Conservation (phyloP, 305 asterid species). For the Plantago rigida region DNA sequence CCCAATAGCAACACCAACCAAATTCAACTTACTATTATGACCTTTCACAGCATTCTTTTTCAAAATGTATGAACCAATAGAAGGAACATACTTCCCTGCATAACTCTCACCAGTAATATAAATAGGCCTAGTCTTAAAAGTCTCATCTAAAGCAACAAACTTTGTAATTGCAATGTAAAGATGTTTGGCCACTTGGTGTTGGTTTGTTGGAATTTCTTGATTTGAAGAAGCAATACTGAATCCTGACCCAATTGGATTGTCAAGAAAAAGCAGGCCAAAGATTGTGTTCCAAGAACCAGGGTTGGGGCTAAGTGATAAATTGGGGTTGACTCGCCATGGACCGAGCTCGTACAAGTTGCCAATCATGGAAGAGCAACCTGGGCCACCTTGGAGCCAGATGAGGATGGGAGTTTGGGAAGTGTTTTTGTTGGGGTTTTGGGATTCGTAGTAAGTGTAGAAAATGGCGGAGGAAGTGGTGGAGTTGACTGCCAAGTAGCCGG, state of each 20-base stretch:
- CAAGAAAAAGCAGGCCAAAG: conserved; percentile 65
- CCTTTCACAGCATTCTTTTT: conserved; percentile 28
- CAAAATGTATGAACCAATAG: conserved; percentile 38
- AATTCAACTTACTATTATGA: conserved; percentile 16
- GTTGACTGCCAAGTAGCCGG: conserved; percentile 71
- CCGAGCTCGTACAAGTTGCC: conserved; percentile 67
- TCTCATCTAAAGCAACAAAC: conserved; percentile 35
- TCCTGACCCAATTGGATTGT: conserved; percentile 78
- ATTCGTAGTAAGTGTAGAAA: conserved; percentile 71
- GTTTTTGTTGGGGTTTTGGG: conserved; percentile 32
- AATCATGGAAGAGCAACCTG: conserved; percentile 79
- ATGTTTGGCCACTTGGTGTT: conserved; percentile 53
- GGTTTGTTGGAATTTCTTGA: conserved; percentile 70
- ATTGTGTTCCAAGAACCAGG: conserved; percentile 60
- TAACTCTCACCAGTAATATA: conserved; percentile 57
- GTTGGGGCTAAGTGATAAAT: conserved; percentile 36
- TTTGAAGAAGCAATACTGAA: conserved; percentile 55
- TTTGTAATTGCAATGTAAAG: conserved; percentile 41
- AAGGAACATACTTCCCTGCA: conserved; percentile 50
- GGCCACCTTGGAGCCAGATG: conserved; percentile 91
- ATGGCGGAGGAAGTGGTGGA: conserved; percentile 64
- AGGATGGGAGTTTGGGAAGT: conserved; percentile 51
- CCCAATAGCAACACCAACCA: conserved; percentile 47
- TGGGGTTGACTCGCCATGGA: conserved; percentile 49
- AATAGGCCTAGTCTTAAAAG: conserved; percentile 41